These are phyloP conservation scores for Shiraia bambusicola DNA, from an alignment of 2,329 filamentous ascomycete genomes.

Conservation along the genomic window DNA sequence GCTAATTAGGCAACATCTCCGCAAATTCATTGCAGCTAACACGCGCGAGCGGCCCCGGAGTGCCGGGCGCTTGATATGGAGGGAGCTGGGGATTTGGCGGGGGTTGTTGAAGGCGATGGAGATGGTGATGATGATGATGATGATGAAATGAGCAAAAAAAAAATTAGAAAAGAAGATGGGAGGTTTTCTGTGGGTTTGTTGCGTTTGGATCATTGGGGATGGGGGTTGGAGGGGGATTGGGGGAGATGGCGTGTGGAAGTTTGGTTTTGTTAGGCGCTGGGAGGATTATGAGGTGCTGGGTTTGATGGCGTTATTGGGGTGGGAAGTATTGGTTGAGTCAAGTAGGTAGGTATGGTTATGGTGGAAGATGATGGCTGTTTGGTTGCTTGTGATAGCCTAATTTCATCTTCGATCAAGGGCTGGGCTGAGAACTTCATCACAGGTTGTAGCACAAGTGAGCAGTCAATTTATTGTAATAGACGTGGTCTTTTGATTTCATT, in stretches of 20 bases:
- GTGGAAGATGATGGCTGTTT: neutral
- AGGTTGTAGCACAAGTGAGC: no score
- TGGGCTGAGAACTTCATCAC: no score
- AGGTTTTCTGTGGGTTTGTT: no score
- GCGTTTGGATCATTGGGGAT: neutral
- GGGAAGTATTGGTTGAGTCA: neutral
- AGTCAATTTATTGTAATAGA: neutral
- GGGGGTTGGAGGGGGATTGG: neutral
- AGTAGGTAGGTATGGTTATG: neutral
- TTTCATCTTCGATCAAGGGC: no score
- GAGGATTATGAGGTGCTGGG: neutral
- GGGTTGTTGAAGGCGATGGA: neutral
- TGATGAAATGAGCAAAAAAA: no score
- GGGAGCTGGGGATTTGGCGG: conserved; percentile 1
- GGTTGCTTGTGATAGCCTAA: no score
- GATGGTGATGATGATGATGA: neutral
- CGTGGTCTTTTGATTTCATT: conserved; percentile 3
- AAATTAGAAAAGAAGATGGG: no score
- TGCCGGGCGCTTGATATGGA: no score
- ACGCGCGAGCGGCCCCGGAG: no score
- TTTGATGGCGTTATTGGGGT: neutral
- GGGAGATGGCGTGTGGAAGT: no score
- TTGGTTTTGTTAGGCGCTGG: neutral
- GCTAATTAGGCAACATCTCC: no score
- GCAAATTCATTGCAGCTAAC: no score